A percentile compares a stretch with the other conserved stretches of the same genome.
Conservation (phyloP, 2,329 filamentous ascomycete genomes). For the Chaetomium olivaceum region DNA sequence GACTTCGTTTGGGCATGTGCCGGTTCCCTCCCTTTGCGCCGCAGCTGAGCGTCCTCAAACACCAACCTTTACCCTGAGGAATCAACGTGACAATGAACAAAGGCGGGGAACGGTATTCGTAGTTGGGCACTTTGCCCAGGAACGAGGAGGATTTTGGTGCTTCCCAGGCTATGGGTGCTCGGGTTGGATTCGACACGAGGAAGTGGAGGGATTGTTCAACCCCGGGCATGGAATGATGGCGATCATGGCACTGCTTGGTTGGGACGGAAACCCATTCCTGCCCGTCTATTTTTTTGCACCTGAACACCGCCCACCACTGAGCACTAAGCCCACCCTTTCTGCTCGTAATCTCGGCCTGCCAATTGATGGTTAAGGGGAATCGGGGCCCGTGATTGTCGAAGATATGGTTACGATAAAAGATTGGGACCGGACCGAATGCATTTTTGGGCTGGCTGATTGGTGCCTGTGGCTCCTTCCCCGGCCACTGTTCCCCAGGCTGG, state of each 20-base stretch:
- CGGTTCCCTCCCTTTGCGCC: neutral
- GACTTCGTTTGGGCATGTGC: slow-evolving; percentile 10
- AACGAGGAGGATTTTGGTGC: neutral
- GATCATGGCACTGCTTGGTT: neutral
- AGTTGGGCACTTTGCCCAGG: too few relatives aligned
- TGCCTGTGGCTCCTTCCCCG: neutral
- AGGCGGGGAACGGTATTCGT: neutral
- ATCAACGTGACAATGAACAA: slow-evolving; percentile 4
- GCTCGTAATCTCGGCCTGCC: neutral
- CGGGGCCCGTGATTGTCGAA: neutral
- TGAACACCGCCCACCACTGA: neutral
- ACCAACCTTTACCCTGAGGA: neutral
- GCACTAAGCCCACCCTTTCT: neutral
- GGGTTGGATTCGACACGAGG: neutral
- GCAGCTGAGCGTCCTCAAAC: slow-evolving; percentile 7
- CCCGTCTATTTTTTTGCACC: neutral
- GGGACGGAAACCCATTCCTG: neutral
- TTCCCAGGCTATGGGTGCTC: neutral
- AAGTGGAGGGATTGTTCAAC: neutral
- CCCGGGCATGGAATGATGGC: neutral
- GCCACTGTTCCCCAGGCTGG: neutral
- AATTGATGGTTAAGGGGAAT: neutral
- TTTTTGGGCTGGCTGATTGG: slow-evolving; percentile 17
- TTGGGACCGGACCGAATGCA: slow-evolving; percentile 23
- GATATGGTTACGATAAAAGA: slow-evolving; percentile 4